phyloP scores from a whole-genome alignment of 2,329 filamentous ascomycete species.

The Beauveria sp. region DNA sequence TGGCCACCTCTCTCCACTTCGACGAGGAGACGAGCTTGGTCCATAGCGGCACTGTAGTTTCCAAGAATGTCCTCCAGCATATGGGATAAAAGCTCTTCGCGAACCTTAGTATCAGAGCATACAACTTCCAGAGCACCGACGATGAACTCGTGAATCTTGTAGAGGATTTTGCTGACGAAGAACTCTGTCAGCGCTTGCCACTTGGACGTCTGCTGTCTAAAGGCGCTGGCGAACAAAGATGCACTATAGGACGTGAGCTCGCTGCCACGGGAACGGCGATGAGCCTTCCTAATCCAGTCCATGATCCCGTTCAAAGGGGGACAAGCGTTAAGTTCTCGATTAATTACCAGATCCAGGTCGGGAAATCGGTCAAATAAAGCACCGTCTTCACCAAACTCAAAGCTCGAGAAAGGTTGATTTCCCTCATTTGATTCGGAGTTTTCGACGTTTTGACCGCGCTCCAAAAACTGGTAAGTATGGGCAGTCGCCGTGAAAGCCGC shows the following conservation, averaged over 20 bases:
- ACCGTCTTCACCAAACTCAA: neutral
- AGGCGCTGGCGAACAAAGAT: slow-evolving; percentile 16
- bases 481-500: slow-evolving; percentile 5
- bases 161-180: slow-evolving; percentile 22
- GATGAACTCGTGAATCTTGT: slow-evolving; percentile 24
- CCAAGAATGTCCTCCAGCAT: slow-evolving; percentile 17
- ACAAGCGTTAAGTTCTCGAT: neutral
- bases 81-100: slow-evolving; percentile 17
- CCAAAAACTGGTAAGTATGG: slow-evolving; percentile 16
- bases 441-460: too few species aligned
- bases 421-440: neutral
- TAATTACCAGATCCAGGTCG: slow-evolving; percentile 11
- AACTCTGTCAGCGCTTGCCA: slow-evolving; percentile 20
- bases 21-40: slow-evolving; percentile 19
- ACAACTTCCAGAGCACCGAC: slow-evolving; percentile 11
- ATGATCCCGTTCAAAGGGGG: slow-evolving; percentile 15
- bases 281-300: slow-evolving; percentile 18
- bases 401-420: too few species aligned
- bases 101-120: slow-evolving; percentile 17
- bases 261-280: slow-evolving; percentile 18
- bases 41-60: slow-evolving; percentile 19
- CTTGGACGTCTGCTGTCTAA: slow-evolving; percentile 23
- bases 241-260: slow-evolving; percentile 19
- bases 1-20: slow-evolving; percentile 20
- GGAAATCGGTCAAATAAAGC: neutral